These are phyloP conservation scores for Typha latifolia DNA, from an alignment of 176 grass and related monocot species.

Conservation along the genomic window DNA sequence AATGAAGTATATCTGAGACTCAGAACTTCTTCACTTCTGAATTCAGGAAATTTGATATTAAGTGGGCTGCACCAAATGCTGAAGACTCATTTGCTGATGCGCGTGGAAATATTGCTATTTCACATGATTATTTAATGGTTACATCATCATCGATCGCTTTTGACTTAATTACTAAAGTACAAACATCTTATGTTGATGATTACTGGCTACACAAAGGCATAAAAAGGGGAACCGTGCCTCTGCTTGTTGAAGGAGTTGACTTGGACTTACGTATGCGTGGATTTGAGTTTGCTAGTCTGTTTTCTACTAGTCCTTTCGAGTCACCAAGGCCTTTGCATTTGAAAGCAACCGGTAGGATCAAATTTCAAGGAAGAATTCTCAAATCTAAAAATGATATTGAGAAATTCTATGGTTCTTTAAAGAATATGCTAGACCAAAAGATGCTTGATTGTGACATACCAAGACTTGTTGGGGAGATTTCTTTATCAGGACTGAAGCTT, in stretches of 20 bases:
- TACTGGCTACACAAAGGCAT: conserved; percentile 40
- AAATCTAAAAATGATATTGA: conserved; percentile 39
- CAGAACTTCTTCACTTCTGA: conserved; percentile 8
- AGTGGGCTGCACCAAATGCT: conserved; percentile 93
- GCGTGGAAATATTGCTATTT: conserved; percentile 82
- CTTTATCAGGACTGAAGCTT: conserved; percentile 79
- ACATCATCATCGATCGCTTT: conserved; percentile 93
- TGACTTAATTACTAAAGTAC: conserved; percentile 72
- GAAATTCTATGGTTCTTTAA: conserved; percentile 25
- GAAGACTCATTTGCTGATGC: conserved; percentile 97
- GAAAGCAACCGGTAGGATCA: conserved; percentile 91
- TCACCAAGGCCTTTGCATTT: conserved; percentile 77
- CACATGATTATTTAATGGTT: conserved; percentile 72
- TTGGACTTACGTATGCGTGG: conserved; percentile 91
- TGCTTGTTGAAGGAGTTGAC: conserved; percentile 76
- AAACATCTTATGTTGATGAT: conserved; percentile 82
- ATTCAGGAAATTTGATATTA: conserved; percentile 94
- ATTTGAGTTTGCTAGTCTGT: conserved; percentile 92
- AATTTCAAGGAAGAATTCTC: conserved; percentile 89
- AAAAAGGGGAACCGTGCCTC: conserved; percentile 50
- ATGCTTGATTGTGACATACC: conserved; percentile 27
- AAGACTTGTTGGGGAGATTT: conserved; percentile 73
- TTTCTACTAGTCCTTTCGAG: conserved; percentile 77
- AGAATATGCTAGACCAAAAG: conserved; percentile 31
- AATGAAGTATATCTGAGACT: conserved; percentile 1